These are phyloP conservation scores for Ceratopteris richardii DNA, from an alignment of 75 land plant species.

Conservation along the genomic window DNA sequence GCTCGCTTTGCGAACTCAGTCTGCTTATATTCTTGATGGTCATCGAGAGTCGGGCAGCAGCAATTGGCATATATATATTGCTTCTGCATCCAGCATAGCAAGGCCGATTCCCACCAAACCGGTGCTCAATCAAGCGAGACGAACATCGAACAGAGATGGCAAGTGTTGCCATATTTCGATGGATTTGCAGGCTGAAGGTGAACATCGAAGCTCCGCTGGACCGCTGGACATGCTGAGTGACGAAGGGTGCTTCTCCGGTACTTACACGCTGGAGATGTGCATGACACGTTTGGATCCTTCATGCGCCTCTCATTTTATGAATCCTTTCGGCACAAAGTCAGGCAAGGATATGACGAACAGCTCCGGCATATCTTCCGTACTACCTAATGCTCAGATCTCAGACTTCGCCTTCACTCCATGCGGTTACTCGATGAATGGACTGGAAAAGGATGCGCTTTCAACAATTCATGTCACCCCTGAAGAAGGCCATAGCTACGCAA, in stretches of 20 bases:
- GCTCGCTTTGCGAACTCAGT: constrained; percentile 12
- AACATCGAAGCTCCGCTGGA: too few species aligned
- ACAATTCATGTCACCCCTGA: constrained; percentile 24
- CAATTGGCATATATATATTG: constrained; percentile 58
- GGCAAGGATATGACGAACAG: constrained; percentile 11
- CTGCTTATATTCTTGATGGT: constrained; percentile 38
- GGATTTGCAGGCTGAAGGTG: too few species aligned
- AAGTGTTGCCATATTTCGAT: too few species aligned
- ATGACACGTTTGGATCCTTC: constrained; percentile 58
- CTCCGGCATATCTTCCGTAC: constrained; percentile 10
- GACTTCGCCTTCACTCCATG: constrained; percentile 24
- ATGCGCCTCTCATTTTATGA: constrained; percentile 36
- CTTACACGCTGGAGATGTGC: constrained; percentile 56
- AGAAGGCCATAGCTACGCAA: constrained; percentile 22
- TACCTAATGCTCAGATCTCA: constrained; percentile 16
- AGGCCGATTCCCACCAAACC: not conserved
- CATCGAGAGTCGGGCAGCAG: constrained; percentile 15
- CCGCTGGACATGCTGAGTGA: too few species aligned
- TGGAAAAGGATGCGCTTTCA: constrained; percentile 9
- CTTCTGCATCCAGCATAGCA: constrained; percentile 11
- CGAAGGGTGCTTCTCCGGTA: too few species aligned
- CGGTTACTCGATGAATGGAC: constrained; percentile 24
- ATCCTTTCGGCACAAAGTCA: not conserved
- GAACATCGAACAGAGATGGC: too few species aligned
- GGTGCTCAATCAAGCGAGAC: not conserved